These are phyloP conservation scores for Zychaea mexicana DNA, from an alignment of 371 early-diverging fungal species.

Conservation along the genomic window DNA sequence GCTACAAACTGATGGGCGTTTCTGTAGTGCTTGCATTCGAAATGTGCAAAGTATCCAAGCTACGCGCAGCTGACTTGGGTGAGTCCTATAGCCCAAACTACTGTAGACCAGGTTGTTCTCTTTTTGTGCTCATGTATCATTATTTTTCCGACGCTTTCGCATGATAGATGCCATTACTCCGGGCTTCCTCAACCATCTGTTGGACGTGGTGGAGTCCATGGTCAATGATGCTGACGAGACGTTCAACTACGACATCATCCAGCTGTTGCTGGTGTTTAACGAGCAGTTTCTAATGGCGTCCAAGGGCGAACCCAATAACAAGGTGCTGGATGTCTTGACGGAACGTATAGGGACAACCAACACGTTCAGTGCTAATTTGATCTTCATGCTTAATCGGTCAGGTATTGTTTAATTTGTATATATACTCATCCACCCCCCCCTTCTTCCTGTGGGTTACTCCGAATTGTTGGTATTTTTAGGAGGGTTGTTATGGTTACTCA, in stretches of 20 bases:
- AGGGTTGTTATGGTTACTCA: background rate
- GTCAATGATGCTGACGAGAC: constrained; percentile 68
- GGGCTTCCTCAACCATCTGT: constrained; percentile 50
- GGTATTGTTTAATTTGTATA: constrained; percentile 45
- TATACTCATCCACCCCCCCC: background rate
- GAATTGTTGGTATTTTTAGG: constrained; percentile 10
- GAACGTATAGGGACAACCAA: constrained; percentile 67
- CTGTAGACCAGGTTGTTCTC: too few species aligned
- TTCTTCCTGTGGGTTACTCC: too few species aligned
- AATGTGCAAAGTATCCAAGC: constrained; percentile 69
- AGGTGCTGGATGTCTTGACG: constrained; percentile 58
- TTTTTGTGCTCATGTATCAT: background rate
- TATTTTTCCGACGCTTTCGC: background rate
- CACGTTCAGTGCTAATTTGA: constrained; percentile 80
- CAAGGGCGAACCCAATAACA: constrained; percentile 36
- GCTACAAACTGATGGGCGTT: constrained; percentile 30
- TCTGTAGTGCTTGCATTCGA: constrained; percentile 71
- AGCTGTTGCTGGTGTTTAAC: constrained; percentile 67
- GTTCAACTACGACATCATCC: constrained; percentile 74
- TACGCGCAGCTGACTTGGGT: constrained; percentile 66
- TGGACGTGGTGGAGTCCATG: constrained; percentile 74
- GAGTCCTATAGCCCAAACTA: constrained; percentile 25
- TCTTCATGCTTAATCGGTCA: constrained; percentile 86
- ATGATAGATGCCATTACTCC: constrained; percentile 43
- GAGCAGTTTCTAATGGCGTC: constrained; percentile 70